These are phyloP conservation scores for Coemansia sp. DNA, from an alignment of 192 early-diverging fungal genomes.

Conservation along the genomic window DNA sequence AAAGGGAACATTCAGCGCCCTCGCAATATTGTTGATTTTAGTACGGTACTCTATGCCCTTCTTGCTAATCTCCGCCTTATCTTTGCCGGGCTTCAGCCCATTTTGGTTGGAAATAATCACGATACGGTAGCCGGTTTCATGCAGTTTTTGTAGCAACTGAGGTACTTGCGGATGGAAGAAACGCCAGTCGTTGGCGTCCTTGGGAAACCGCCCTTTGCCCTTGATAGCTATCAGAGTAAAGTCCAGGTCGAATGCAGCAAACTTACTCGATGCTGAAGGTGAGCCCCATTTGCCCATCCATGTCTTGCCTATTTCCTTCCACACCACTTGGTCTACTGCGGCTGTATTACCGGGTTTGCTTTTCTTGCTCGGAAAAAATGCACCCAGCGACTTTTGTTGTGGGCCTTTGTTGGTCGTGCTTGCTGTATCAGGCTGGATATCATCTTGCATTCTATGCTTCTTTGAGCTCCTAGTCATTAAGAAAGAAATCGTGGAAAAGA, in stretches of 20 bases:
- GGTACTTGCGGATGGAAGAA: conserved; percentile 65
- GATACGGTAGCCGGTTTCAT: conserved; percentile 59
- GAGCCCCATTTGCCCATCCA: conserved; percentile 42
- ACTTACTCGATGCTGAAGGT: conserved; percentile 30
- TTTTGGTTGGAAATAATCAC: conserved; percentile 40
- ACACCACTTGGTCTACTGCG: conserved; percentile 17
- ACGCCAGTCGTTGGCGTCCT: conserved; percentile 76
- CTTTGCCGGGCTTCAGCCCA: conserved; percentile 19
- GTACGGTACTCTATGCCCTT: conserved; percentile 40
- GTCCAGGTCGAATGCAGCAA: conserved; percentile 62
- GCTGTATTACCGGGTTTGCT: conserved; percentile 1
- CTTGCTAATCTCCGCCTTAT: conserved; percentile 16
- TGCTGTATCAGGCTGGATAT: neutral
- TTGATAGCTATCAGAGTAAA: conserved; percentile 69
- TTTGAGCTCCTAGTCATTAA: conserved; percentile 7
- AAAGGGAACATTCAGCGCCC: conserved; percentile 71
- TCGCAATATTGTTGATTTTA: conserved; percentile 74
- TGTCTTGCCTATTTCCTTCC: conserved; percentile 36
- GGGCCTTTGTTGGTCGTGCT: neutral
- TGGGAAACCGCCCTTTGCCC: conserved; percentile 61
- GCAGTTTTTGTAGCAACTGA: conserved; percentile 56
- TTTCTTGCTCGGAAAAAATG: conserved; percentile 15
- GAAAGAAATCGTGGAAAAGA: neutral
- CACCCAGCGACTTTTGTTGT: conserved; percentile 12
- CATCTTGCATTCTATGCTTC: conserved; percentile 9